Evolutionary conservation across 495 filamentous ascomycete species (phyloP).

Genomic region (Xylaria longipes): DNA sequence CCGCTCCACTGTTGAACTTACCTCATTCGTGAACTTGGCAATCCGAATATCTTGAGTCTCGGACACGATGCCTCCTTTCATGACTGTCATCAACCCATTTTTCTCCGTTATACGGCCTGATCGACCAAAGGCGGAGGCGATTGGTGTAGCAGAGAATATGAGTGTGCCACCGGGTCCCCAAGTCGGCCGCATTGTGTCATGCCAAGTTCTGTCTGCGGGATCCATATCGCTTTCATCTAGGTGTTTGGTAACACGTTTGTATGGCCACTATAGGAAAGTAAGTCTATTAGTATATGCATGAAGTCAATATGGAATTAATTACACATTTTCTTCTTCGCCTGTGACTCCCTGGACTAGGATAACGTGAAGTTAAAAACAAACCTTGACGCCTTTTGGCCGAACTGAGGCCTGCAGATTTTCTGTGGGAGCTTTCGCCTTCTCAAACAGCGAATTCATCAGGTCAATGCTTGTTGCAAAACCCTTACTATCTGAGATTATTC

Average conservation of each 20-base stretch:
- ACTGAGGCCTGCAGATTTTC: conserved; percentile 48
- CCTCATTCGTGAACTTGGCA: conserved; percentile 58
- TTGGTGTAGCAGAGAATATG: conserved; percentile 60
- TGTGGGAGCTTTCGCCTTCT: conserved; percentile 59
- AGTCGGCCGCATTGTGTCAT: conserved; percentile 72
- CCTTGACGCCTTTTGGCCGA: conserved; percentile 55
- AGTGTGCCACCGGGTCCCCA: conserved; percentile 80
- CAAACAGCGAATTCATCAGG: conserved; percentile 89
- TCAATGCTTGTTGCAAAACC: conserved; percentile 82
- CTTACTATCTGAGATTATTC: conserved; percentile 54
- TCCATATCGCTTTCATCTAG: conserved; percentile 64
- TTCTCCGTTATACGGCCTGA: conserved; percentile 34
- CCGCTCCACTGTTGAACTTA: conserved; percentile 35
- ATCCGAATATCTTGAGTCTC: conserved; percentile 58
- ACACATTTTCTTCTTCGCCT: conserved; percentile 44
- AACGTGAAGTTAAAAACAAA: conserved; percentile 52
- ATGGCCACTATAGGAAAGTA: conserved; percentile 77
- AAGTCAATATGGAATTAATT: conserved; percentile 41
- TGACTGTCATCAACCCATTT: conserved; percentile 39
- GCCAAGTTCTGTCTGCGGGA: conserved; percentile 63
- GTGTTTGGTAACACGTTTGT: conserved; percentile 76
- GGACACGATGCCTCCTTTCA: conserved; percentile 43
- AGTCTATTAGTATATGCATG: conserved; percentile 41
- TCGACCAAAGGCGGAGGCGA: conserved; percentile 42
- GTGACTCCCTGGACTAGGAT: conserved; percentile 35